Base-by-base conservation (phyloP, 345 rosid genomes). In the Camelina laxa region DNA sequence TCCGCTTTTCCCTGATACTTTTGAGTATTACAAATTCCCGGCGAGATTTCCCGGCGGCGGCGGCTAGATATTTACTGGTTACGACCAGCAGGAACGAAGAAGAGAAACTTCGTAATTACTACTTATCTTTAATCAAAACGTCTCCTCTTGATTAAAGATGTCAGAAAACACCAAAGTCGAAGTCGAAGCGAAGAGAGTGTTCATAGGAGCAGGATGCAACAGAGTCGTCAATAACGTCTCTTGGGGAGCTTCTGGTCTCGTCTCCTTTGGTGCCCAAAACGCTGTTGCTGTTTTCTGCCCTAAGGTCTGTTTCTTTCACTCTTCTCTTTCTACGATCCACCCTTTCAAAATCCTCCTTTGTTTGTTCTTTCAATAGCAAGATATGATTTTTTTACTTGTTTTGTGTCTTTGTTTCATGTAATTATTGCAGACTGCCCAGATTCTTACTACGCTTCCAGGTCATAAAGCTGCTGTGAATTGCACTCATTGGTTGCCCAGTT, bases 201-300 rank as follows among this genome's bases (percentile, higher is more conserved):
- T 94, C 77, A 87, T 89, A 65, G 96, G 90, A 80, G 96, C 96
- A 65, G 96, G 96, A 63, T 94, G 98, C 87, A 94, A 91, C 80
- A 83, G 95, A 68, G 83, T 87, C 14, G 95, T 94, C 48, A 91
- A 89, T 76, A 94, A 91, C 81, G 88, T 88, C 31, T 94, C 97
- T 15, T 94, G 98, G 96, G 98, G 96, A 36, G 90, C 93, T 67
- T 88, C 69, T 70, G 89, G 70, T 80, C 86, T 91, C 62, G 87
- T 91, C 61, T 80, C 97, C 22, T 91, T 87, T 63, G 98, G 97
- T 80, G 79, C 93, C 70, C 97, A 94, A 60, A 89, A 88, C 80
- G 95, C 90, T 31, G 93, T 94, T 67, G 84, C 95, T 60, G 70
- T 94, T 48, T 94, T 91, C 86, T 86, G 77, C 39, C 97, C 97